Evolutionary conservation across 257 asterid species (phyloP), one percentile per base, ranked within the genome.

Genomic region (Primulina huaijiensis): DNA sequence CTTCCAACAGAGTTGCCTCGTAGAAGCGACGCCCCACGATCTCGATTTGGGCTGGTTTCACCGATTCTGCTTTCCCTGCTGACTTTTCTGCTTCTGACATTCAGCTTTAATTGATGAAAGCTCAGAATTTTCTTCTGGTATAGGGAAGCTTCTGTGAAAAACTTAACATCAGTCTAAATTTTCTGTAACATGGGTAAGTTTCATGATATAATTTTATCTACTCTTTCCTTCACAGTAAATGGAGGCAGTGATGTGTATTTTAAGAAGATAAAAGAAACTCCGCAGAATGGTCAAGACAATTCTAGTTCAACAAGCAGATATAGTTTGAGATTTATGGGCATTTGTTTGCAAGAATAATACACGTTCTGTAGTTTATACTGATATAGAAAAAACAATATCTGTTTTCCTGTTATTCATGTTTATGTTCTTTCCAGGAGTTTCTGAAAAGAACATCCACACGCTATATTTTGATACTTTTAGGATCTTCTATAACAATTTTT

Each of bases 1-100:
- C 77, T 93, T 27, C 99, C 99, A 0, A 82, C 74, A 3, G 62
- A 65, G 4, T 40, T 87, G 3, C 99, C 99, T 0, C 68, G 60
- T 43, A 40, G 57, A 64, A 79, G 50, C 10, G 81, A 72, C 3
- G 81, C 78, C 5, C 52, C 14, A 3, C 70, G 66, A 60, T 65
- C 88, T 33, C 50, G 69, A 0, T 50, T 29, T 4, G 77, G 82
- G 9, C 27, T 81, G 60, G 14, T 78, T 31, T 55, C 88, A 1
- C 78, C 86, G 0, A n/a, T 80, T 71, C 64, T 82, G 46, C 67
- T 86, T 17, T 85, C 72, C 27, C 60, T 82, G 7, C 5, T 79
- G 30, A 82, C 87, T 37, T 83, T 83, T n/a, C 53, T 85, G 68
- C 71, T 83, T 29, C 61, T 86, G 84, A 62, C 75, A 7, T 80